Conservation (phyloP, 805 yeast genomes). For the Kuraishia piskuri region DNA sequence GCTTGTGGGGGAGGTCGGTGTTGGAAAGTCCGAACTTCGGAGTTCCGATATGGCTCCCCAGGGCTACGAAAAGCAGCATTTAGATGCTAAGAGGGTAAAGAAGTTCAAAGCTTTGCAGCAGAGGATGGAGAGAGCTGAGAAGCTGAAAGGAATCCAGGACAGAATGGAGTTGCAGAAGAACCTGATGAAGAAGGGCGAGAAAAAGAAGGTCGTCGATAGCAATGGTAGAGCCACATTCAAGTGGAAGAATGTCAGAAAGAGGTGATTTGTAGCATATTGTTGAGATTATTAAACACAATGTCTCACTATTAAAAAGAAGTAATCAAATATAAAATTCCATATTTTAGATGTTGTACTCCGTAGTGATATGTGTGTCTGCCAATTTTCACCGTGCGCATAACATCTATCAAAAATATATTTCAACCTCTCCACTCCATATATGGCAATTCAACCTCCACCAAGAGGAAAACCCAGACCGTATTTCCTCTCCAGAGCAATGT, state of each 20-base stretch:
- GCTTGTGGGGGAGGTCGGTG: slow-evolving; percentile 31
- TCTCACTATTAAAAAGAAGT: too few species aligned
- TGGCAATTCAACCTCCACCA: too few species aligned
- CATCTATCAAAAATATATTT: too few species aligned
- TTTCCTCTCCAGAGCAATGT: neutral
- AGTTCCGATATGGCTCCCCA: slow-evolving; percentile 4
- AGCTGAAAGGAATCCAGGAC: slow-evolving; percentile 59
- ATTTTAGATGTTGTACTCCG: too few species aligned
- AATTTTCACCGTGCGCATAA: neutral
- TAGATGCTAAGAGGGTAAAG: slow-evolving; percentile 46
- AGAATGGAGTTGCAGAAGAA: slow-evolving; percentile 75
- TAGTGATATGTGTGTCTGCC: neutral
- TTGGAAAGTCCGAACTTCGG: slow-evolving; percentile 19
- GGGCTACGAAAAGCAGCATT: slow-evolving; percentile 18
- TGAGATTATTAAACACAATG: too few species aligned
- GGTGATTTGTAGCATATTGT: slow-evolving; percentile 14
- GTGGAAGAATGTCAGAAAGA: slow-evolving; percentile 78
- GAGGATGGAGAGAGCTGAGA: slow-evolving; percentile 60
- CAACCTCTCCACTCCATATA: neutral
- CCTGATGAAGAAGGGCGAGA: slow-evolving; percentile 84
- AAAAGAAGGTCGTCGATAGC: slow-evolving; percentile 60
- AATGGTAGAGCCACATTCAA: slow-evolving; percentile 68
- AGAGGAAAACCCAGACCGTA: too few species aligned
- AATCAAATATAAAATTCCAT: too few species aligned
- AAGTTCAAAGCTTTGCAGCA: slow-evolving; percentile 51